Evolutionary conservation across 176 grass and related monocot species (phyloP).

Genomic region (Melocanna baccifera): DNA sequence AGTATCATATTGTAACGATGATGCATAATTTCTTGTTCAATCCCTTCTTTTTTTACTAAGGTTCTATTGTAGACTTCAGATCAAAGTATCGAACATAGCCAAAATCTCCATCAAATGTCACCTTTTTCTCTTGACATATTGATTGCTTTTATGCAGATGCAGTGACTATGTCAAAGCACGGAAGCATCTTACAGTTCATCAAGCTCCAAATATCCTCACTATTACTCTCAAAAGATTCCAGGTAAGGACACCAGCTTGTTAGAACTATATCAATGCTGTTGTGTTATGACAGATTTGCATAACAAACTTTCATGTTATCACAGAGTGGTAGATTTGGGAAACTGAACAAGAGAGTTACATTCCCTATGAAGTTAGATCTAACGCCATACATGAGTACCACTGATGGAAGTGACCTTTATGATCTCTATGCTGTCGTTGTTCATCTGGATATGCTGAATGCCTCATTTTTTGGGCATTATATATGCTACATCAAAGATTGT

Average conservation of each 20-base stretch:
- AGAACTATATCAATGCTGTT: constrained; percentile 18
- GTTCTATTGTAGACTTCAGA: not conserved
- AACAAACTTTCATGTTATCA: constrained; percentile 21
- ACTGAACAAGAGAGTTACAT: constrained; percentile 93
- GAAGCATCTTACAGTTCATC: constrained; percentile 93
- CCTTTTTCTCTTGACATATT: not conserved
- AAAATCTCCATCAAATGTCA: constrained; percentile 1
- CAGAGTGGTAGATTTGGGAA: constrained; percentile 99
- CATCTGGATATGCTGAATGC: constrained; percentile 98
- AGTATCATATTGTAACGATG: not conserved
- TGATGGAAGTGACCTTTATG: constrained; percentile 79
- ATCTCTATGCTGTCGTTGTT: constrained; percentile 94
- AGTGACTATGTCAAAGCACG: constrained; percentile 95
- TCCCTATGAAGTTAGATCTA: constrained; percentile 74
- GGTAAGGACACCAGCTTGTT: constrained; percentile 48
- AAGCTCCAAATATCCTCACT: constrained; percentile 98
- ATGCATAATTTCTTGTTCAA: constrained; percentile 16
- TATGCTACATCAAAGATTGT: constrained; percentile 85
- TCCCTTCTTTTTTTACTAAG: not conserved
- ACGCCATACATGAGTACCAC: constrained; percentile 70
- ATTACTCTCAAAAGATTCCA: constrained; percentile 98
- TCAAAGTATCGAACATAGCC: not conserved
- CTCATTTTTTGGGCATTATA: constrained; percentile 98
- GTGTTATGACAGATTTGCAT: constrained; percentile 9
- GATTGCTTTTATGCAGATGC: constrained; percentile 58